Evolutionary conservation across 2,329 filamentous ascomycete species (phyloP), one percentile per base, ranked within the genome.

Genomic region (Xylariales sp.): DNA sequence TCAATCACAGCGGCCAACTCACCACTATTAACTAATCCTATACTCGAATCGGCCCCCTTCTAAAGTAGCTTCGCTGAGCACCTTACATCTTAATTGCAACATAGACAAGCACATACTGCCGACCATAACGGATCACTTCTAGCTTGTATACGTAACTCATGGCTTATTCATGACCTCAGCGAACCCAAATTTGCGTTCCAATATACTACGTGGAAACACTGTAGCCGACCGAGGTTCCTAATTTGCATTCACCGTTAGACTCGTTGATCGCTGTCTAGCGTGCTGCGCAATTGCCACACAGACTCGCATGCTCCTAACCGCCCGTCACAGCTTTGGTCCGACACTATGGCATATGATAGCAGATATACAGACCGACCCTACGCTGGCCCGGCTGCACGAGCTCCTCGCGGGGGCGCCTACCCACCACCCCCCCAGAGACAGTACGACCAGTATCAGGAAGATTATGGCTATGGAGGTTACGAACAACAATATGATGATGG

Each of bases 311-410:
- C 12, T 34, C 7, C 45, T 39, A 48, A 43, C 34, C 14, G 30
- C 36, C 8, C 18, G 12, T 58, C 49, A 39, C 32, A 61, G 8
- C 52, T 69, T 58, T 32, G 50, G 43, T 49, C 36, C 56, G 36
- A 53, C 34, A 71, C 70, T 16, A 88, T 88, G 86, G 83, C 85
- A 53, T 87, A 86, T 74, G 82, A 86, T 69, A 81, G 80, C 68
- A 82, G 80, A 68, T 86, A 84, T 67, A 80, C 80, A 64, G 79
- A 80, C 34, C 82, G 83, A 65, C 81, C 82, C n/a, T 86, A 86
- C 73, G 81, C 80, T 68, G 84, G 83, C 45, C 81, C 80, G 39
- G 82, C 81, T 59, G 80, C 80, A 52, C 82, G 81, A 62, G 75
- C 73, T 54, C 80, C 81, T 39, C 74, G 69, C 49, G 67, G 74